Evolutionary conservation across 768 basidiomycete genomes (phyloP).

Genomic region (Tricholoma sp.): DNA sequence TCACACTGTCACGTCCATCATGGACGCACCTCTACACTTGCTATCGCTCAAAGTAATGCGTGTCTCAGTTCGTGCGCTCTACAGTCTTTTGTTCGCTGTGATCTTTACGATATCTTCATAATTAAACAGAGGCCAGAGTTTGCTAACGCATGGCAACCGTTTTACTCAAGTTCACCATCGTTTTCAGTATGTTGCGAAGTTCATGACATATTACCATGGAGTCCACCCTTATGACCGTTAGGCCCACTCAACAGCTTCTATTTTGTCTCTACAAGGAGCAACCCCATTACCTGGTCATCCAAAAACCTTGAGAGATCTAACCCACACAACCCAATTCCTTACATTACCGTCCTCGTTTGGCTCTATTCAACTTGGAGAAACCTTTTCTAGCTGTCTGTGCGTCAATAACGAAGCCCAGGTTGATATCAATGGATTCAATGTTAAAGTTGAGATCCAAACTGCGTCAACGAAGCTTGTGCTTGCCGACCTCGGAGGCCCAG

Average conservation of each 20-base stretch:
- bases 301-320: constrained; percentile 80
- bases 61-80: constrained; percentile 60
- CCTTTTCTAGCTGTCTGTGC: constrained; percentile 77
- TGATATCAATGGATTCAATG: constrained; percentile 55
- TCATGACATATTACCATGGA: not conserved
- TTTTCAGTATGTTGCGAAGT: constrained; percentile 49
- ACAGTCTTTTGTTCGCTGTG: not conserved
- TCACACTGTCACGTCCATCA: constrained; percentile 9
- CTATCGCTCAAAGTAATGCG: constrained; percentile 86
- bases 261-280: constrained; percentile 71
- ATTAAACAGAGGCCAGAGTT: constrained; percentile 62
- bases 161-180: constrained; percentile 78
- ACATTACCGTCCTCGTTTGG: constrained; percentile 83
- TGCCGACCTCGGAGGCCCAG: constrained; percentile 57
- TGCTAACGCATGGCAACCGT: constrained; percentile 78
- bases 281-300: constrained; percentile 70
- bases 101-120: not conserved
- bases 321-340: constrained; percentile 72
- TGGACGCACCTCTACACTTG: constrained; percentile 60
- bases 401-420: constrained; percentile 74
- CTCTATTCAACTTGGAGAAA: constrained; percentile 84
- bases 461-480: constrained; percentile 57
- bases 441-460: constrained; percentile 87
- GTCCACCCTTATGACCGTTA: constrained; percentile 14
- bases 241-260: constrained; percentile 72